These are phyloP conservation scores for Pyrenula aspistea DNA, from an alignment of 495 filamentous ascomycete species.

Conservation along the genomic window DNA sequence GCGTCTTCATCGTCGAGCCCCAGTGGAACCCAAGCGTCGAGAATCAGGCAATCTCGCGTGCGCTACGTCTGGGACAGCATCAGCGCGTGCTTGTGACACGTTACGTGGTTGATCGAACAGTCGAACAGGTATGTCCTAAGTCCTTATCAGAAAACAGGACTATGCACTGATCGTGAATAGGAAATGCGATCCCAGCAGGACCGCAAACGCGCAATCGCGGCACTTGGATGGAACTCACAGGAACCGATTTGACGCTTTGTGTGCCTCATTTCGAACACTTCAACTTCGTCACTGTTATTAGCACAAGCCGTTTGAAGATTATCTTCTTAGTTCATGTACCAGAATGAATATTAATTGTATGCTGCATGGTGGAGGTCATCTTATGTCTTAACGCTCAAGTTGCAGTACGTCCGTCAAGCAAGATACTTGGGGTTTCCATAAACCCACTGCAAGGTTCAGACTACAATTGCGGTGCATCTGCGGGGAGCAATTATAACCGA, in stretches of 20 bases:
- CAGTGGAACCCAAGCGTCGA: constrained; percentile 46
- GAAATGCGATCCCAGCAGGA: constrained; percentile 14
- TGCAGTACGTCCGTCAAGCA: background rate
- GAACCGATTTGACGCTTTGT: background rate
- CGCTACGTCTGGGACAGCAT: constrained; percentile 33
- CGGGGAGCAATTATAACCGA: background rate
- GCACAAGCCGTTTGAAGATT: background rate
- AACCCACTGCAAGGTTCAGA: background rate
- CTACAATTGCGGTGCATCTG: background rate
- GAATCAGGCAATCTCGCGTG: constrained; percentile 35
- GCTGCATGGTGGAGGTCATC: background rate
- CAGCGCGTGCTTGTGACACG: constrained; percentile 27
- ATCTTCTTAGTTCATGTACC: background rate
- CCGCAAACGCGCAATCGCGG: constrained; percentile 9
- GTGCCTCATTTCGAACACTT: background rate
- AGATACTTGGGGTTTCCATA: background rate
- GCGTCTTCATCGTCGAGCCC: constrained; percentile 36
- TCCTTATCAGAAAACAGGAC: background rate
- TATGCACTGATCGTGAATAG: constrained; percentile 3
- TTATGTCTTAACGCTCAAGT: background rate
- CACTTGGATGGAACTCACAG: constrained; percentile 3
- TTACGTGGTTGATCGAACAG: constrained; percentile 30
- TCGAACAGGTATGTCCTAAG: constrained; percentile 29
- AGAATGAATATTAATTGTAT: background rate
- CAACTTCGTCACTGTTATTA: background rate